Base-by-base conservation (phyloP, 2,329 filamentous ascomycete species). In the Penicillium sp. region DNA sequence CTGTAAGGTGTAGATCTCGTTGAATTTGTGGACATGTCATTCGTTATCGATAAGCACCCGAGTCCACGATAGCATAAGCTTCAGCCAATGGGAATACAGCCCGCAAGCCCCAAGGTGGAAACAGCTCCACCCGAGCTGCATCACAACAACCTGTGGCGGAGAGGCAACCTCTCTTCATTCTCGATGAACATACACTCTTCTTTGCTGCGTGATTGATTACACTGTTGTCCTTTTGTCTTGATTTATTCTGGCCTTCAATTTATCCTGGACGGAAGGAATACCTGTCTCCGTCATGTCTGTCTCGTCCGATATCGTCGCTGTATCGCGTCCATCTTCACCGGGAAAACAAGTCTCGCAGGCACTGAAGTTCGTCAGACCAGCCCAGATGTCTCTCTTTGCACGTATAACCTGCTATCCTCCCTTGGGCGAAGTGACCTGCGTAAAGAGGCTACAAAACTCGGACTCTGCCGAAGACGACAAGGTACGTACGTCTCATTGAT, bases 361-460 rank as follows among this genome's bases (percentile, higher is more conserved):
- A 14, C 30, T 40, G 40, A 66, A 64, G 50, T 74, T 75, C 60
- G 65, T 66, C 46, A 64, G 69, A 12, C 66, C 72, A 12, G 70
- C 68, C 1, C 72, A 78, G 59, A 79, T 75, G 72, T 73, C 70
- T 64, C 66, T 81, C 71, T 81, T 81, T 66, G 79, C 82, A 21
- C 77, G 79, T 60, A 71, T 88, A 14, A 81, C 79, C 5, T 84
- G 79, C 59, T 86, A 85, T 65, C 92, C 92, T 12, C 84, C 90
- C 1, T 73, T 96, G 52, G 90, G 87, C 1, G 89, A 92, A 68
- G 81, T 89, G 23, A 91, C 90, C 1, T 79, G 83, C 49, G 66
- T 89, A 20, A 71, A 77, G 24, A 66, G 73, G 40, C 64, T 70
- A 18, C 69, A 72, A 56, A 65, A 72, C 18, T 65, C 50, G 8